A percentile compares a stretch with the other conserved stretches of the same genome.
phyloP scores from a whole-genome alignment of 805 yeast genomes.

The Jamesozyma hellenica region DNA sequence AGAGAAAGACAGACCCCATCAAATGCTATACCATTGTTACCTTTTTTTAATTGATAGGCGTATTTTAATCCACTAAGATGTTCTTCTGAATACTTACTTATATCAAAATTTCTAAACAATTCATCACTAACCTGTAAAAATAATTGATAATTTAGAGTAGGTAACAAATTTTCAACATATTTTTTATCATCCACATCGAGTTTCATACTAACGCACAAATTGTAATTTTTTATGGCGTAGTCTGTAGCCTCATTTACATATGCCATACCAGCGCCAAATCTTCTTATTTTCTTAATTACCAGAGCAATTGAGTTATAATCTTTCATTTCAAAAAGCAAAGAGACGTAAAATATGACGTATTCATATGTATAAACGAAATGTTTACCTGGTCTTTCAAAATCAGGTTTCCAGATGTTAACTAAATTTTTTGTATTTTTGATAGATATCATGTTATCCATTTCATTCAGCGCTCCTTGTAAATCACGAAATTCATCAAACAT shows the following conservation, averaged over 20 bases:
- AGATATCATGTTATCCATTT: conserved; percentile 53
- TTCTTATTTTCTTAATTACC: conserved; percentile 64
- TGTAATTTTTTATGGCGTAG: conserved; percentile 17
- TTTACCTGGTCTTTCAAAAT: conserved; percentile 82
- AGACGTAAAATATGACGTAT: conserved; percentile 56
- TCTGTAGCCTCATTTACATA: conserved; percentile 23
- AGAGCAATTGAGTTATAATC: conserved; percentile 52
- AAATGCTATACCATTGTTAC: conserved; percentile 25
- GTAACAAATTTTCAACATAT: conserved; percentile 20
- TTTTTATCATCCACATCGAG: conserved; percentile 21
- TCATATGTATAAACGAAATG: conserved; percentile 71
- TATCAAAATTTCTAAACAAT: conserved; percentile 12
- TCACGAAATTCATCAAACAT: conserved; percentile 45
- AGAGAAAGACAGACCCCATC: conserved; percentile 25
- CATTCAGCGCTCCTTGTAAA: conserved; percentile 45
- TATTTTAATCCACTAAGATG: conserved; percentile 17
- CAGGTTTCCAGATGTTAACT: conserved; percentile 89
- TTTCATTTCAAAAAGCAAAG: conserved; percentile 39
- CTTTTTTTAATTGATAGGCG: conserved; percentile 25
- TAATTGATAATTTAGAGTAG: conserved; percentile 18
- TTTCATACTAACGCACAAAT: conserved; percentile 12
- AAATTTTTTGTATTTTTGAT: conserved; percentile 61
- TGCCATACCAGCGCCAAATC: conserved; percentile 69
- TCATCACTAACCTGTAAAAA: conserved; percentile 18
- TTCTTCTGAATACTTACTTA: conserved; percentile 11